Evolutionary conservation across 2,329 filamentous ascomycete genomes (phyloP).

Genomic region (Fusarium setosum): DNA sequence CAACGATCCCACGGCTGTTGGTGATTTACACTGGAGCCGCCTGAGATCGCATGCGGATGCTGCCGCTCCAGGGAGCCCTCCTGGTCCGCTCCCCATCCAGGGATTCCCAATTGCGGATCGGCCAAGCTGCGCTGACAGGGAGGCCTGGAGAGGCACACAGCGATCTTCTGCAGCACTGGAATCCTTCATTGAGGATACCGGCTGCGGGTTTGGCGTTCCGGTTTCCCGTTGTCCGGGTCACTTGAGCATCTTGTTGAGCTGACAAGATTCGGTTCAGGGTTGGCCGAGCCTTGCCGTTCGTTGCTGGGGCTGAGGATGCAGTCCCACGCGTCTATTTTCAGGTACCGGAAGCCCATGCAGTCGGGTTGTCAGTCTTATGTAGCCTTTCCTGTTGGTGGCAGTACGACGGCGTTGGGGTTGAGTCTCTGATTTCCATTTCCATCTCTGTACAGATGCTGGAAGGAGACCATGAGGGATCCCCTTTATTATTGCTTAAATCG

Average conservation of each 20-base stretch:
- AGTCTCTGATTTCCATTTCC: too few species aligned
- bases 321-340: not conserved
- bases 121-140: slow-evolving; percentile 18
- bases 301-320: not conserved
- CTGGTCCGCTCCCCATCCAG: slow-evolving; percentile 21
- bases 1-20: slow-evolving; percentile 9
- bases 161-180: slow-evolving; percentile 36
- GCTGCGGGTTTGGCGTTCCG: slow-evolving; percentile 14
- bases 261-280: not conserved
- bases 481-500: not conserved
- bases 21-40: slow-evolving; percentile 12
- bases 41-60: slow-evolving; percentile 37
- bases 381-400: not conserved
- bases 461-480: not conserved
- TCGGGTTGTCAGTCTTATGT: not conserved
- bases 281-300: not conserved
- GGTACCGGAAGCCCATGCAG: not conserved
- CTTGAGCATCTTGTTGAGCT: not conserved
- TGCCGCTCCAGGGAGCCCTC: slow-evolving; percentile 29
- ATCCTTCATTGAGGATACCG: slow-evolving; percentile 30
- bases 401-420: not conserved
- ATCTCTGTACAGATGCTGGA: too few species aligned
- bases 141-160: slow-evolving; percentile 31
- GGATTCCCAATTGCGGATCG: slow-evolving; percentile 34
- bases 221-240: slow-evolving; percentile 17